These are phyloP conservation scores for Ceratobasidium sp. DNA, from an alignment of 1,284 basidiomycete genomes.

Conservation along the genomic window DNA sequence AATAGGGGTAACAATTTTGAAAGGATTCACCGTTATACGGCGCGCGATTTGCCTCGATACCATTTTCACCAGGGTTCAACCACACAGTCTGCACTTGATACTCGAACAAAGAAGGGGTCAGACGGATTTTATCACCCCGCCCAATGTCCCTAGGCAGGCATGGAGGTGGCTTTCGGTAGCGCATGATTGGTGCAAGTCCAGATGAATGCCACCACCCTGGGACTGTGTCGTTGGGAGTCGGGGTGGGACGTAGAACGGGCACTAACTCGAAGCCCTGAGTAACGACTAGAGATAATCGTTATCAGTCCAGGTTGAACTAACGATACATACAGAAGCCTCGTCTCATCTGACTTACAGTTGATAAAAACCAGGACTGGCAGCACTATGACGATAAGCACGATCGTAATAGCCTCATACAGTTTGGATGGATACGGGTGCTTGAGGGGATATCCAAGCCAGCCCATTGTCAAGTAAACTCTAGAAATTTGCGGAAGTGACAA, in stretches of 20 bases:
- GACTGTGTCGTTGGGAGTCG: background rate
- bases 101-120: constrained; percentile 6
- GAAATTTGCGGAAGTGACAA: no score
- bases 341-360: background rate
- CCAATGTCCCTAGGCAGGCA: constrained; percentile 7
- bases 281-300: background rate
- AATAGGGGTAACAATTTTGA: background rate
- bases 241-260: background rate
- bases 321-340: background rate
- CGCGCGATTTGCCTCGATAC: background rate
- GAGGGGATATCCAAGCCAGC: background rate
- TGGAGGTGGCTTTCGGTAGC: background rate
- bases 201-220: background rate
- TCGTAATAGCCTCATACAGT: background rate
- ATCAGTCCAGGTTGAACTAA: background rate
- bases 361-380: background rate
- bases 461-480: background rate
- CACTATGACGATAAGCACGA: background rate
- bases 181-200: background rate
- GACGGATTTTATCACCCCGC: background rate
- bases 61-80: background rate
- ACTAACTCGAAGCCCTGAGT: constrained; percentile 1
- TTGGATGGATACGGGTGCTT: background rate
- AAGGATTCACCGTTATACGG: background rate
- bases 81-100: background rate